Conservation (phyloP, 2,329 filamentous ascomycete species). For the Sclerotinia minor region DNA sequence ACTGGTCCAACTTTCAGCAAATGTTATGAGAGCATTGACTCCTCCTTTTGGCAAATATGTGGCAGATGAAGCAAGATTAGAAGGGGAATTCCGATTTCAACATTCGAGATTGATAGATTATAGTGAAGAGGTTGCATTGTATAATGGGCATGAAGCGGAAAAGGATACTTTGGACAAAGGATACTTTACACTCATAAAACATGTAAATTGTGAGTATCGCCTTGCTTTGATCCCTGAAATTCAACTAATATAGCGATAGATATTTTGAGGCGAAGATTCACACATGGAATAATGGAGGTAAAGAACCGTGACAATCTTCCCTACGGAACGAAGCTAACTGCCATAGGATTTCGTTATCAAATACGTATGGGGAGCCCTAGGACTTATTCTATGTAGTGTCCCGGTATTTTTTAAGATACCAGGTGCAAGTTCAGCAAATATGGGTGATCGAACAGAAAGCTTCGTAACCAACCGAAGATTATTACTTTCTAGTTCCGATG, state of each 20-base stretch:
- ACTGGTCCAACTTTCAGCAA: slow-evolving; percentile 85
- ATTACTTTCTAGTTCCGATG: slow-evolving; percentile 89
- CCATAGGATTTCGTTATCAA: slow-evolving; percentile 88
- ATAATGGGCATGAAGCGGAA: slow-evolving; percentile 87
- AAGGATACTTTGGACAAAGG: slow-evolving; percentile 97
- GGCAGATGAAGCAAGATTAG: slow-evolving; percentile 88
- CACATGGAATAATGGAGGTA: slow-evolving; percentile 94
- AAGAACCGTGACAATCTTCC: slow-evolving; percentile 1
- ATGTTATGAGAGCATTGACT: slow-evolving; percentile 89
- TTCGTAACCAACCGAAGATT: slow-evolving; percentile 95
- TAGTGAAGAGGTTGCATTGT: slow-evolving; percentile 90
- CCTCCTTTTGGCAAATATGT: slow-evolving; percentile 98
- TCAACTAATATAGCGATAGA: slow-evolving; percentile 47
- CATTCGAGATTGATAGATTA: slow-evolving; percentile 95
- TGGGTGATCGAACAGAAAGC: slow-evolving; percentile 70
- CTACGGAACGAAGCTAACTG: neutral
- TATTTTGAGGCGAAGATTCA: slow-evolving; percentile 84
- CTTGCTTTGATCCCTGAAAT: neutral
- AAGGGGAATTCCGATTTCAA: slow-evolving; percentile 95
- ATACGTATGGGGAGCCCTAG: slow-evolving; percentile 96
- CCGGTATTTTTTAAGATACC: slow-evolving; percentile 95
- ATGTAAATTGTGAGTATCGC: slow-evolving; percentile 67
- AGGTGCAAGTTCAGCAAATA: slow-evolving; percentile 55
- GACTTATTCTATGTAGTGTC: slow-evolving; percentile 86
- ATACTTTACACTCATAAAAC: slow-evolving; percentile 98